Evolutionary conservation across 768 basidiomycete species (phyloP).

Genomic region (Mycena epipterygia): DNA sequence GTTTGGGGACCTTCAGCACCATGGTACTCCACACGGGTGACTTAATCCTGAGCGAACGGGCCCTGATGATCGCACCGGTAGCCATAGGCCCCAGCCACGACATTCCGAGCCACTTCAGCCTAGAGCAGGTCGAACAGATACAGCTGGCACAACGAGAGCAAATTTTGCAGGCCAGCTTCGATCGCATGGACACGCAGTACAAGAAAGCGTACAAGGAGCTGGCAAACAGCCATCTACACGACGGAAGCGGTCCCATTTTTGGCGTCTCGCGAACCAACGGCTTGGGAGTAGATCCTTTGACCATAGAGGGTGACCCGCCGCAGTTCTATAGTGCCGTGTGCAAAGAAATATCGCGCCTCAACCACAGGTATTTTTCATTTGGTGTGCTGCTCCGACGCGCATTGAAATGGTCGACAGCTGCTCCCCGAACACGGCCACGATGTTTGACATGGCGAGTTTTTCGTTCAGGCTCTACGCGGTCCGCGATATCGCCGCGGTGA

Average conservation of each 20-base stretch:
- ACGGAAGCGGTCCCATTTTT: constrained; percentile 50
- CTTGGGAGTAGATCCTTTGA: constrained; percentile 36
- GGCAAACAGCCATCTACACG: constrained; percentile 46
- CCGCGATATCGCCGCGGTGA: constrained; percentile 24
- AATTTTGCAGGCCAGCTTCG: background rate
- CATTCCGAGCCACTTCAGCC: background rate
- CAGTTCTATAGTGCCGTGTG: constrained; percentile 43
- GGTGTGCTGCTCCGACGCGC: background rate
- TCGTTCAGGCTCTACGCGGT: constrained; percentile 34
- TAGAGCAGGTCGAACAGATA: background rate
- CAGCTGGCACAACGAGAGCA: constrained; percentile 38
- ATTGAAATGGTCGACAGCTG: constrained; percentile 35
- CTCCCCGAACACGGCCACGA: constrained; percentile 36
- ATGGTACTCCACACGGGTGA: constrained; percentile 44
- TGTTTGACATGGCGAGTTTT: constrained; percentile 42
- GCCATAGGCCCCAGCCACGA: background rate
- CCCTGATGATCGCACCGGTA: constrained; percentile 45
- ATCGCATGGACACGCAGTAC: constrained; percentile 41
- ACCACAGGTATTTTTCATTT: constrained; percentile 48
- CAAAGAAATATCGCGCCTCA: constrained; percentile 49
- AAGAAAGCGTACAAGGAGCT: constrained; percentile 48
- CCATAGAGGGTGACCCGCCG: constrained; percentile 29
- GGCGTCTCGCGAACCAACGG: constrained; percentile 54
- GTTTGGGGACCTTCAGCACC: constrained; percentile 49
- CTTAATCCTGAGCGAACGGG: constrained; percentile 52